Conservation (phyloP, 495 filamentous ascomycete genomes). For the Elaphomyces granulatus region DNA sequence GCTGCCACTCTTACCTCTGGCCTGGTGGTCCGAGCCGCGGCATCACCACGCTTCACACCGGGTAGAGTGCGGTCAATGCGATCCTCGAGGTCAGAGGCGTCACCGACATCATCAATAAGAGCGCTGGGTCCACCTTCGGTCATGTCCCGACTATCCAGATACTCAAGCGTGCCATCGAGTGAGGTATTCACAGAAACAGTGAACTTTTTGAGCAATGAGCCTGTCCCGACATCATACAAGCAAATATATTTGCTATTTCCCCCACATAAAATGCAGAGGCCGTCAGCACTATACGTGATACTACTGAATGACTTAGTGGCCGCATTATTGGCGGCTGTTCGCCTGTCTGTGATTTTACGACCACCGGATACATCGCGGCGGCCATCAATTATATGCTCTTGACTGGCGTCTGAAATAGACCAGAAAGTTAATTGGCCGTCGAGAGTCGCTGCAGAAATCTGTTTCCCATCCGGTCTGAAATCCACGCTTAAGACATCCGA, state of each 20-base stretch:
- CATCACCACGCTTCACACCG: constrained; percentile 74
- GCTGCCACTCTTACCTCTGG: constrained; percentile 79
- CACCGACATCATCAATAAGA: constrained; percentile 72
- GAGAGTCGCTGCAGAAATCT: constrained; percentile 80
- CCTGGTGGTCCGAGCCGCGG: constrained; percentile 53
- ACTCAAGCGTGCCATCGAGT: constrained; percentile 89
- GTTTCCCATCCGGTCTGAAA: constrained; percentile 78
- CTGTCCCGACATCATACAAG: constrained; percentile 78
- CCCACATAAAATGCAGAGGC: constrained; percentile 72
- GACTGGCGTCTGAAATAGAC: constrained; percentile 75
- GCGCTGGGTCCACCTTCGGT: constrained; percentile 80
- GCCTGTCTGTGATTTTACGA: constrained; percentile 68
- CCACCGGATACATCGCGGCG: constrained; percentile 89
- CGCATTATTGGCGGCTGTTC: constrained; percentile 76
- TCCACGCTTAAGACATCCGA: constrained; percentile 79
- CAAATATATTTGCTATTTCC: constrained; percentile 98
- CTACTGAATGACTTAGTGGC: constrained; percentile 83
- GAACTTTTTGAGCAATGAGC: constrained; percentile 83
- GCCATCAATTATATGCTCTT: constrained; percentile 67
- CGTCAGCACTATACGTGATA: constrained; percentile 81
- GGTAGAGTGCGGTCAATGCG: constrained; percentile 75
- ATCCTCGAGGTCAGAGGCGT: constrained; percentile 77
- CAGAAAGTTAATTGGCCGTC: constrained; percentile 94
- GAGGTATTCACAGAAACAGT: constrained; percentile 89
- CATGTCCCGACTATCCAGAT: constrained; percentile 77